Evolutionary conservation across 2,329 filamentous ascomycete species (phyloP), one percentile per base, ranked within the genome.

Genomic region (Tolypocladium cylindrosporum): DNA sequence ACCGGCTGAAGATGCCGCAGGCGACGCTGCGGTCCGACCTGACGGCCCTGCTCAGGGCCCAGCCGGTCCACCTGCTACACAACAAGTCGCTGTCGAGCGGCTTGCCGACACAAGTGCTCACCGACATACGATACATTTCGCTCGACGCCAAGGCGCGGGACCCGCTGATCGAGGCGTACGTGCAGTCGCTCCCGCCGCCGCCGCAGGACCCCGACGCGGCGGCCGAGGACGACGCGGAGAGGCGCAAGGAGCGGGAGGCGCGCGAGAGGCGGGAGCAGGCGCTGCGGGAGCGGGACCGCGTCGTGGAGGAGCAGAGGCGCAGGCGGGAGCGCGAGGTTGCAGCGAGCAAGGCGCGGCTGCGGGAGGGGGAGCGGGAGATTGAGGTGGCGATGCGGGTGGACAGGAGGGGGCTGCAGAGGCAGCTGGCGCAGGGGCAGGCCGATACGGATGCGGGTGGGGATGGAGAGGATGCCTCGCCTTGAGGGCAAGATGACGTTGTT

Each of bases 21-120:
- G 77, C 84, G 0, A 82, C 83, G 5, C 80, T 87, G 37, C 91
- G 89, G 68, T 79, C 84, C 4, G 89, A 93, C 64, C 76, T 94
- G 6, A 81, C 80, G 13, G 76, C 78, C 5, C 73, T 93, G 9
- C 77, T 94, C 16, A 85, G 83, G 62, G 75, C 79, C 7, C 77
- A 88, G 48, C 82, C 88, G 0, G 66, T 79, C 5, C 76, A 77
- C 2, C 64, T 75, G 2, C 77, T 93, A 3, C 85, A 90, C 67
- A 81, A 79, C 61, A 74, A 78, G 54, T 85, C 85, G 0, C 74
- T 76, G 0, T 67, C 81, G 2, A 77, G 79, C 6, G 76, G 78
- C 19, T 75, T 93, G 11, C 89, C 89, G 1, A 70, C 81, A 1
- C 71, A 81, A 27, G 68, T 93, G 0, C 75, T 89, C 1, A 76